Evolutionary conservation across 345 rosid species (phyloP).

Genomic region (Bruguiera sexangula): DNA sequence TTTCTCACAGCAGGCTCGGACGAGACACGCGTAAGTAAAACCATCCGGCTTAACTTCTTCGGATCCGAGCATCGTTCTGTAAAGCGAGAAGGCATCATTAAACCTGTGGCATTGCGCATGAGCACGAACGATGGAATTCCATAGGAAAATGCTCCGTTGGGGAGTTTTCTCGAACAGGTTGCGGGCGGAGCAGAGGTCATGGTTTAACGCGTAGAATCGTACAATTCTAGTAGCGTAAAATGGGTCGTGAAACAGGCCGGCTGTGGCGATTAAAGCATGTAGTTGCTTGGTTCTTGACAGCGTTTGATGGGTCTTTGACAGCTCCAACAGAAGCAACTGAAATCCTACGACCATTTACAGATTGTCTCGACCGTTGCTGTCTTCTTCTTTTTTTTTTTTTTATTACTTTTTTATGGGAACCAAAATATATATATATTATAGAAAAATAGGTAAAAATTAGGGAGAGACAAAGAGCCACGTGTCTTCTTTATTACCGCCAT

Average conservation of each 20-base stretch:
- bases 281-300: slow-evolving; percentile 52
- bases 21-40: slow-evolving; percentile 68
- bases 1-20: slow-evolving; percentile 57
- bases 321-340: slow-evolving; percentile 40
- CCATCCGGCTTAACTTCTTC: slow-evolving; percentile 54
- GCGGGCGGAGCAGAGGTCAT: slow-evolving; percentile 51
- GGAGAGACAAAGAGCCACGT: too few species aligned
- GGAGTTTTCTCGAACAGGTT: slow-evolving; percentile 71
- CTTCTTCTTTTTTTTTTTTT: too few species aligned
- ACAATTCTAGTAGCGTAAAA: slow-evolving; percentile 61
- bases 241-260: slow-evolving; percentile 52
- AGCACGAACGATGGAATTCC: slow-evolving; percentile 82
- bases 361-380: too few species aligned
- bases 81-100: slow-evolving; percentile 34
- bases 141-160: slow-evolving; percentile 67
- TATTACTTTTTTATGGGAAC: too few species aligned
- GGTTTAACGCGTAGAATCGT: slow-evolving; percentile 47
- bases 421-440: too few species aligned
- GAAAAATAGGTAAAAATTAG: too few species aligned
- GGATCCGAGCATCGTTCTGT: slow-evolving; percentile 44
- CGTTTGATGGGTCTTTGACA: slow-evolving; percentile 47
- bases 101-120: slow-evolving; percentile 48
- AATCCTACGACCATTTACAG: slow-evolving; percentile 29
- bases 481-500: too few species aligned
- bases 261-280: slow-evolving; percentile 55